Percentiles rank a stretch among this genome's conserved stretches.
Evolutionary conservation across 2,329 filamentous ascomycete genomes (phyloP).

Genomic region (Claviceps sp.): DNA sequence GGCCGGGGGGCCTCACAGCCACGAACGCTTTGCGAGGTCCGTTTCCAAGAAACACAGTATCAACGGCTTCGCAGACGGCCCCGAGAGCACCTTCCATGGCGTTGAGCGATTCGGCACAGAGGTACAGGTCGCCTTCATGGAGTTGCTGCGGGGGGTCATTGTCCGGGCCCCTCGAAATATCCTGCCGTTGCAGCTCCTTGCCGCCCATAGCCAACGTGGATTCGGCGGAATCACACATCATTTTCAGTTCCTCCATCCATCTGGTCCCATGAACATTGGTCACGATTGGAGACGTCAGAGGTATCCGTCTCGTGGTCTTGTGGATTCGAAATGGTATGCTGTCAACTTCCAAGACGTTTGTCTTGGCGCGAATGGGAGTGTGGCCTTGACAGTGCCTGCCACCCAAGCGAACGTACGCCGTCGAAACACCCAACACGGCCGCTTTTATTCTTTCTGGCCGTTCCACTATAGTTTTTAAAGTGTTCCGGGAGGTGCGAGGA

Average conservation of each 20-base stretch:
- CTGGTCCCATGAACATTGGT: slow-evolving; percentile 81
- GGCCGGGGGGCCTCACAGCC: slow-evolving; percentile 81
- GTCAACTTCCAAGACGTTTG: slow-evolving; percentile 39
- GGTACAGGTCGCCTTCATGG: slow-evolving; percentile 82
- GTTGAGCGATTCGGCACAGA: slow-evolving; percentile 72
- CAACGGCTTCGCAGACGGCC: slow-evolving; percentile 85
- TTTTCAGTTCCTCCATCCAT: slow-evolving; percentile 86
- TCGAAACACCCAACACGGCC: slow-evolving; percentile 64
- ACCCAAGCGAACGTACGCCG: slow-evolving; percentile 83
- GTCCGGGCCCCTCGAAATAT: slow-evolving; percentile 40
- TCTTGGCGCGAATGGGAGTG: slow-evolving; percentile 52
- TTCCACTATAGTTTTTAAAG: slow-evolving; percentile 75
- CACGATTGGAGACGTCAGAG: slow-evolving; percentile 62
- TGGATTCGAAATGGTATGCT: slow-evolving; percentile 69
- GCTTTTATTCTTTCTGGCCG: slow-evolving; percentile 84
- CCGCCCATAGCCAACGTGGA: slow-evolving; percentile 61
- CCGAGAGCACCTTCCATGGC: slow-evolving; percentile 87
- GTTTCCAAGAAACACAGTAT: slow-evolving; percentile 54
- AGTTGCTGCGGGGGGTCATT: slow-evolving; percentile 40
- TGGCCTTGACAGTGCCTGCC: slow-evolving; percentile 60
- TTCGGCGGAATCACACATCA: slow-evolving; percentile 73
- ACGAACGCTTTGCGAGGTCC: slow-evolving; percentile 73
- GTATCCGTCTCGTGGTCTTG: slow-evolving; percentile 60
- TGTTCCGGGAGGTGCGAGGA: slow-evolving; percentile 58
- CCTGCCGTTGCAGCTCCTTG: slow-evolving; percentile 63